Evolutionary conservation across 192 early-diverging fungal genomes (phyloP).

Genomic region (Coemansia sp.): DNA sequence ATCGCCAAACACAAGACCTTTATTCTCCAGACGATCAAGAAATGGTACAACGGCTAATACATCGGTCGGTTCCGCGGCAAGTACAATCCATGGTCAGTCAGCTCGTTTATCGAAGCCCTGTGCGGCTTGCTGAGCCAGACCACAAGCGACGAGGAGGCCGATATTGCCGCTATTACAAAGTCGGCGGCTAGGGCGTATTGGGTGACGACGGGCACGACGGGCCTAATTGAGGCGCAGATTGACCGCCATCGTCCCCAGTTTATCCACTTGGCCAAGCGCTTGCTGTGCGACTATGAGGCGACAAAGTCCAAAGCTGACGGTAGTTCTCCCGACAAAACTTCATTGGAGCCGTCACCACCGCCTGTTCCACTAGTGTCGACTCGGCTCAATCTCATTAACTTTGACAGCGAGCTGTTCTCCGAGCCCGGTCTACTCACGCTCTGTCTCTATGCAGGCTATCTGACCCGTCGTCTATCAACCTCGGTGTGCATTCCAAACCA

Average conservation of each 20-base stretch:
- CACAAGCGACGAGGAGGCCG: neutral
- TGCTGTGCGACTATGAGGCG: conserved; percentile 18
- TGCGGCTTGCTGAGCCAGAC: conserved; percentile 20
- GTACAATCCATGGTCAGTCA: conserved; percentile 17
- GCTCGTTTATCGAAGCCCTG: conserved; percentile 13
- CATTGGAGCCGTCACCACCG: neutral
- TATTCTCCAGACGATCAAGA: conserved; percentile 22
- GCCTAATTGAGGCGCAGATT: conserved; percentile 21
- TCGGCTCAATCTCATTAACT: conserved; percentile 17
- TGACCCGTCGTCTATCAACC: conserved; percentile 16
- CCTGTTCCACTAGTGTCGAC: conserved; percentile 14
- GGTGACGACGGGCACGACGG: conserved; percentile 29
- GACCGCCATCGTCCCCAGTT: conserved; percentile 17
- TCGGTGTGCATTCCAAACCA: conserved; percentile 41
- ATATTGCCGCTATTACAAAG: conserved; percentile 6
- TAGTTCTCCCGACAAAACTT: neutral
- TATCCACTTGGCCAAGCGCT: conserved; percentile 16
- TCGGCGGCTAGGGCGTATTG: conserved; percentile 21
- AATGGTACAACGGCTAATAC: conserved; percentile 43
- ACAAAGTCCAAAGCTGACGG: neutral
- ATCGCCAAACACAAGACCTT: conserved; percentile 24
- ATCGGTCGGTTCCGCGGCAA: conserved; percentile 35
- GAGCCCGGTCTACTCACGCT: conserved; percentile 25
- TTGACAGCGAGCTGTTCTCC: conserved; percentile 29
- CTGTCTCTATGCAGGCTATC: conserved; percentile 31